Conservation (phyloP, 2,329 filamentous ascomycete genomes). For the Colletotrichum incanum region DNA sequence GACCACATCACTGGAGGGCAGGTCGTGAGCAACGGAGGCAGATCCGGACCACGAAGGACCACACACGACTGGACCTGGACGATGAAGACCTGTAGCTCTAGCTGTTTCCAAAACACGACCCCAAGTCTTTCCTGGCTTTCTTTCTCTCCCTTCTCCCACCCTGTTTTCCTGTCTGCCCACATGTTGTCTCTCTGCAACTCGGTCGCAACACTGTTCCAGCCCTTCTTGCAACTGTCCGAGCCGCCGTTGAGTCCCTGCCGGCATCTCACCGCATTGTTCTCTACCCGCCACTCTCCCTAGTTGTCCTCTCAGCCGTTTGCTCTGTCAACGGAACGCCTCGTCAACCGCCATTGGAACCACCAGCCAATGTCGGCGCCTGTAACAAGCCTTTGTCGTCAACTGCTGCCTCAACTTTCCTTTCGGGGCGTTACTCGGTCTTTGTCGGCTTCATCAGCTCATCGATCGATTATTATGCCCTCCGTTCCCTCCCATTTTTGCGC, state of each 20-base stretch:
- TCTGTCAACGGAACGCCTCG: slow-evolving; percentile 17
- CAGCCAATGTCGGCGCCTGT: slow-evolving; percentile 18
- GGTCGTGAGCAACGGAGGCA: slow-evolving; percentile 33
- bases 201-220: too few relatives aligned
- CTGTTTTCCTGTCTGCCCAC: not conserved
- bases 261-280: slow-evolving; percentile 1
- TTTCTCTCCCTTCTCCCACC: not conserved
- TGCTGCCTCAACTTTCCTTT: not conserved
- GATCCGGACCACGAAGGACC: slow-evolving; percentile 22
- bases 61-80: not conserved
- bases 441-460: slow-evolving; percentile 20
- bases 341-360: not conserved
- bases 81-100: slow-evolving; percentile 4
- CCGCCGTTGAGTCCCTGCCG: not conserved
- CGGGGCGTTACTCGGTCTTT: slow-evolving; percentile 3
- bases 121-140: not conserved
- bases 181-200: not conserved
- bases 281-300: not conserved
- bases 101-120: not conserved
- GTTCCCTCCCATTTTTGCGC: slow-evolving; percentile 1
- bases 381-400: not conserved
- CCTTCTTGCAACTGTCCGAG: not conserved
- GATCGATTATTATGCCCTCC: slow-evolving; percentile 33
- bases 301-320: slow-evolving; percentile 11
- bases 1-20: slow-evolving; percentile 29